These are phyloP conservation scores for Trichoderma sp. DNA, from an alignment of 2,329 filamentous ascomycete species.

Conservation along the genomic window DNA sequence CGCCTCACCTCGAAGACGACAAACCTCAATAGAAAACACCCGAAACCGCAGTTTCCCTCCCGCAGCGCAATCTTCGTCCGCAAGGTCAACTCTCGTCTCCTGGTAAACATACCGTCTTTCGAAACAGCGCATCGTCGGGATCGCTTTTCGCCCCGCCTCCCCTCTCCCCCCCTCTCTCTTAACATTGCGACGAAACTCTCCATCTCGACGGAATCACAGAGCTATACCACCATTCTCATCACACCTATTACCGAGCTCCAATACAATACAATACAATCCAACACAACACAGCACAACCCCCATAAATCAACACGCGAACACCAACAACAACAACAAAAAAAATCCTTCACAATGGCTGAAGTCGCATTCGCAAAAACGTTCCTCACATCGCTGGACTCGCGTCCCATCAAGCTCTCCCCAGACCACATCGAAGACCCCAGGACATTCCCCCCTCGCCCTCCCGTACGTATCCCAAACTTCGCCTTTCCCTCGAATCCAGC, in stretches of 20 bases:
- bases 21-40: not conserved
- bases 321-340: not conserved
- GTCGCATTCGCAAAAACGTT: constrained; percentile 80
- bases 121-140: not conserved
- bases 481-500: not conserved
- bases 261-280: no score
- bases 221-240: not conserved
- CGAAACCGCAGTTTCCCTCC: fast-evolving
- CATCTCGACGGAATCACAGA: not conserved
- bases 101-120: no score
- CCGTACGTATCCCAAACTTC: constrained; percentile 53
- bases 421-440: constrained; percentile 88
- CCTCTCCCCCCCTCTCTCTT: not conserved
- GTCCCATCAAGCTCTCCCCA: constrained; percentile 75
- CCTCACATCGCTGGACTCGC: constrained; percentile 73
- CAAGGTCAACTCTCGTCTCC: no score
- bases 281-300: no score
- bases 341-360: constrained; percentile 64
- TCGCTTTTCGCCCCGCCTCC: not conserved
- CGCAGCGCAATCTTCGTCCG: not conserved
- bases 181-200: not conserved
- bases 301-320: not conserved
- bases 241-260: not conserved
- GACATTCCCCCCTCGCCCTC: constrained; percentile 69
- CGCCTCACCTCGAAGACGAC: not conserved